phyloP scores from a whole-genome alignment of 441 rosid genomes.

The Gossypium laxum region DNA sequence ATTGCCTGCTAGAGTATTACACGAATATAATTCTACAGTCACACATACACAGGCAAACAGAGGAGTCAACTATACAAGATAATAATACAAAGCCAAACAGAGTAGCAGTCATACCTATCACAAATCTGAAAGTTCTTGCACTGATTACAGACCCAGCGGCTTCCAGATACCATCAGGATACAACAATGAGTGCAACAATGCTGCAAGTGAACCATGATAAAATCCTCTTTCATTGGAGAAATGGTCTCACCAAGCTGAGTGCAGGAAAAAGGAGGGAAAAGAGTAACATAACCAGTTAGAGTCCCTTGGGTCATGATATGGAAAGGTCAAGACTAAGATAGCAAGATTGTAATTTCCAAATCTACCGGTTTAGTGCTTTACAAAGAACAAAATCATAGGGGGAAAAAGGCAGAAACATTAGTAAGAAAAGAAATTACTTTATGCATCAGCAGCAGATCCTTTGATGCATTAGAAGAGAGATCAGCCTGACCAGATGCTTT shows the following conservation, averaged over 20 bases:
- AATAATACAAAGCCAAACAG: not conserved
- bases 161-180: slow-evolving; percentile 79
- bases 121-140: slow-evolving; percentile 94
- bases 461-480: slow-evolving; percentile 87
- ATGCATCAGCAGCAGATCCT: slow-evolving; percentile 90
- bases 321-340: not conserved
- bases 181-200: slow-evolving; percentile 85
- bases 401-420: not conserved
- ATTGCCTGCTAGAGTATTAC: not conserved
- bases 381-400: not conserved
- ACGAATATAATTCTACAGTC: not conserved
- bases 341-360: not conserved
- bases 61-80: not conserved
- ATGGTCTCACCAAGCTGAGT: slow-evolving; percentile 96
- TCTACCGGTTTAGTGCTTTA: not conserved
- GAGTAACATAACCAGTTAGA: not conserved
- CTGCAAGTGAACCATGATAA: slow-evolving; percentile 96
- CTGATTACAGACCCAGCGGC: slow-evolving; percentile 82
- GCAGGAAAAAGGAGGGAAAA: slow-evolving; percentile 6
- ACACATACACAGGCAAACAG: not conserved
- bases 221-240: slow-evolving; percentile 96
- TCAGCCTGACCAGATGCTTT: slow-evolving; percentile 98
- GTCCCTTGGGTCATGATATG: not conserved
- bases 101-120: slow-evolving; percentile 58
- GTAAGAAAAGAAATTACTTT: slow-evolving; percentile 45